A percentile compares a stretch with the other conserved stretches of the same genome.
Conservation (phyloP, 2,329 filamentous ascomycete species). For the Lachnellula subtilissima region DNA sequence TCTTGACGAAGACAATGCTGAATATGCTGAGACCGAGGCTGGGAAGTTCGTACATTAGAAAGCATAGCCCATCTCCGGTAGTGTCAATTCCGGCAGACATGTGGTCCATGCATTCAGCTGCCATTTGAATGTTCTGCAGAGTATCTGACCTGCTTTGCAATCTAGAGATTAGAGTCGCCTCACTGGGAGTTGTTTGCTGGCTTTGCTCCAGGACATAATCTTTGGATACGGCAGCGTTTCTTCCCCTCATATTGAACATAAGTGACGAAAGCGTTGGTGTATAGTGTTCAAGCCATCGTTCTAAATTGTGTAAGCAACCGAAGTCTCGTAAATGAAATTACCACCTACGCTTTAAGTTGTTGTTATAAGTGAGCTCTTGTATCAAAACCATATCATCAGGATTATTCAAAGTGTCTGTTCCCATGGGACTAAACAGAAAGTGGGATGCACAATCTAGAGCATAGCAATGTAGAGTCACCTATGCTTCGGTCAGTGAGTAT, state of each 20-base stretch:
- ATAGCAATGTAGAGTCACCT: constrained; percentile 50
- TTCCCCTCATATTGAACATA: neutral
- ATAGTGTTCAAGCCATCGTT: neutral
- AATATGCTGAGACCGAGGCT: constrained; percentile 33
- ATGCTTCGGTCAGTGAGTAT: neutral
- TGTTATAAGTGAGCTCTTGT: constrained; percentile 61
- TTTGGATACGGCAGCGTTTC: neutral
- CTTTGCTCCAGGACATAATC: neutral
- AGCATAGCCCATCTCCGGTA: constrained; percentile 62
- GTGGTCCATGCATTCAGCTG: constrained; percentile 64
- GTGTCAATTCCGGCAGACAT: constrained; percentile 66
- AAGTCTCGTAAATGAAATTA: constrained; percentile 29
- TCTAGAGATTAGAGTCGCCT: constrained; percentile 34
- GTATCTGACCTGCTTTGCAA: constrained; percentile 47
- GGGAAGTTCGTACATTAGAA: constrained; percentile 67
- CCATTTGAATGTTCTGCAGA: constrained; percentile 50
- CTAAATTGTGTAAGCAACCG: neutral
- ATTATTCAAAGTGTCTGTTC: constrained; percentile 52
- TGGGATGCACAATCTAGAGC: constrained; percentile 64
- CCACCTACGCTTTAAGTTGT: constrained; percentile 57
- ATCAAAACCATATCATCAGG: constrained; percentile 55
- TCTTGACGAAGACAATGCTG: neutral
- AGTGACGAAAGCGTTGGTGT: neutral
- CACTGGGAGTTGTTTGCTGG: neutral
- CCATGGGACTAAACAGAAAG: constrained; percentile 61